Evolutionary conservation across 352 stramenopile genomes (phyloP), one percentile per base, ranked within the genome.

Genomic region (Pythium rhizo-oryzae): DNA sequence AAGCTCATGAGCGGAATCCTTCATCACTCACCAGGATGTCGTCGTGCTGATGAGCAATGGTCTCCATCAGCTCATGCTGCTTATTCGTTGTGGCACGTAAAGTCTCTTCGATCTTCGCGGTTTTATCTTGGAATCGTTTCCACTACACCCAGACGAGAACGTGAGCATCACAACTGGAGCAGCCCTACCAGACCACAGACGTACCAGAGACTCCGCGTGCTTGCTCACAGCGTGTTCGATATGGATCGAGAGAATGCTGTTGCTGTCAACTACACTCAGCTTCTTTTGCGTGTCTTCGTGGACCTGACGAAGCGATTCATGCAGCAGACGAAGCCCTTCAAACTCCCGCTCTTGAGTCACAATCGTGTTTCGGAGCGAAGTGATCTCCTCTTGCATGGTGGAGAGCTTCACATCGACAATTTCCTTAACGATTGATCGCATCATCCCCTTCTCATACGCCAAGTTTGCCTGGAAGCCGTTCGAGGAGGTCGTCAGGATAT

Each of bases 381-480:
- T 53, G 1, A 93, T 77, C 52, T 93, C 75, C 18, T 86, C 74
- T 19, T 78, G 80, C 72, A 93, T 77, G 0, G 73, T 65, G 25
- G 81, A 75, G 15, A 93, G 56, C 65, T 89, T 89, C 49, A 88
- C 74, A 47, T 92, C 83, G 12, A 93, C 69, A 12, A 93, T 85
- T 39, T 92, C 83, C 43, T 91, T 77, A 30, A 93, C 75, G 7
- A 90, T 77, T 1, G 76, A 81, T 3, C 74, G 74, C 79, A 93
- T 89, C 21, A 81, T 76, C 21, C 79, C 79, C 18, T 82, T 84
- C 41, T 92, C 82, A 13, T 82, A 70, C 30, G 66, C 72, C 4
- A 77, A 39, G 33, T 65, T 71, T 50, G 73, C 35, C 51, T 65
- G 63, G 49, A 66, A 65, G 0, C 78, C 76, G 28, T 72, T 75